Conservation (phyloP, 306 rosid genomes). For the Elaeagnus macrophylla region DNA sequence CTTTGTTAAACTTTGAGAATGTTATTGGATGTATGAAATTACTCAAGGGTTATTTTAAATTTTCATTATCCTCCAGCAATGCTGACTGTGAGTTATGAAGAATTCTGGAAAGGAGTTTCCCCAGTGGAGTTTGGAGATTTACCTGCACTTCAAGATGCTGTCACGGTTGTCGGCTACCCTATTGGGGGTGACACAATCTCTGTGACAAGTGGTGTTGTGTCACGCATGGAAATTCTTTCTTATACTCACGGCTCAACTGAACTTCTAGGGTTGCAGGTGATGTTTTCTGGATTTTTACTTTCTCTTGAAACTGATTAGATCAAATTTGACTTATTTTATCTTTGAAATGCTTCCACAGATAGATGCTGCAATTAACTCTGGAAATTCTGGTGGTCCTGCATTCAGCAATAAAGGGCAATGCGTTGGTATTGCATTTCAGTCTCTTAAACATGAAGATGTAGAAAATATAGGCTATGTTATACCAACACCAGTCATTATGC, state of each 20-base stretch:
- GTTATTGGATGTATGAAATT: too few species aligned
- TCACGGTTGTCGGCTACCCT: constrained; percentile 77
- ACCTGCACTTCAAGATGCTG: constrained; percentile 72
- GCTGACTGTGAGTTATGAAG: constrained; percentile 69
- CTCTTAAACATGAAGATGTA: constrained; percentile 68
- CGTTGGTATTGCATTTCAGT: constrained; percentile 82
- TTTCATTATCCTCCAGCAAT: constrained; percentile 45
- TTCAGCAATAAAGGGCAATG: constrained; percentile 60
- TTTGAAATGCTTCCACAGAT: constrained; percentile 33
- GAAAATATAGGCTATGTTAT: constrained; percentile 76
- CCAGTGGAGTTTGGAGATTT: constrained; percentile 67
- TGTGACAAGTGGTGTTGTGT: constrained; percentile 81
- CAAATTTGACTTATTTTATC: constrained; percentile 12
- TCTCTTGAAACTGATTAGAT: constrained; percentile 3
- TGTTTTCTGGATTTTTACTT: constrained; percentile 3
- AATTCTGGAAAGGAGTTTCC: constrained; percentile 75
- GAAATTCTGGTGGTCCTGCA: constrained; percentile 85
- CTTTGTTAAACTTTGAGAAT: too few species aligned
- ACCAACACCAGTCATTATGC: constrained; percentile 72
- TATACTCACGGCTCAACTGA: constrained; percentile 82
- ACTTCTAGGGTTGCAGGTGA: constrained; percentile 79
- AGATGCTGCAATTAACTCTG: constrained; percentile 78
- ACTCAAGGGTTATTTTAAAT: background rate
- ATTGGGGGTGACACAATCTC: constrained; percentile 80
- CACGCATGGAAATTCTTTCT: constrained; percentile 70